Base-by-base conservation (phyloP, 768 basidiomycete species). In the Mycena olivaceomarginata region DNA sequence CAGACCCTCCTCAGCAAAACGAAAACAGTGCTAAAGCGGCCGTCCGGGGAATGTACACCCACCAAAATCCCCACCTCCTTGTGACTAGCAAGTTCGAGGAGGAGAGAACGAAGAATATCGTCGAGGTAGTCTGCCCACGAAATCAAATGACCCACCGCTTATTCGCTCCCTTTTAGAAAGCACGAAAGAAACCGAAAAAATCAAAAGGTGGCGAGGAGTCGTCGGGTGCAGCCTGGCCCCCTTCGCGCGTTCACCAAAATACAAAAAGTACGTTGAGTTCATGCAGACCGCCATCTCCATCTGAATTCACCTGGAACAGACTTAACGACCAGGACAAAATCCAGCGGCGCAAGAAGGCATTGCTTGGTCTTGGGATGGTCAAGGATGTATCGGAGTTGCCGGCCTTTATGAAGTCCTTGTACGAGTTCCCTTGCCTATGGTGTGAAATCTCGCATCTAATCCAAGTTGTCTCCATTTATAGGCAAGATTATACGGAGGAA, bases 61-160 rank as follows among this genome's bases (percentile, higher is more conserved):
- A 96, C 80, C 89, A 90, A 31, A 96, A 97, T 77, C 93, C 95
- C 69, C 90, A 93, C 22, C 87, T 96, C 16, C 86, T 97, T 16
- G 87, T 88, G 10, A 91, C 93, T 5, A 96, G 92, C 81, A 89
- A 88, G 11, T 92, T 96, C 39, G 94, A 95, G 80, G 92, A 92
- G 68, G 90, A 92, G 79, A 89, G 92, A 59, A 89, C 92, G 4
- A 90, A 88, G 74, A 89, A 88, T 25, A 89, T 90, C 18, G 83
- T 93, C 40, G 84, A 90, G 84, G 93, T 93, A 75, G 13, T 83
- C 65, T 11, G 25, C 46, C 63, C 3, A 66, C 10, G 53, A 60
- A 60, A 48, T 62, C 39, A 51, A 51, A 13, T 25, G 11, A 51
- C 2, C 7, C 8, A 8, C 51, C 18, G 57, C 64, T 67, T 8